These are phyloP conservation scores for Fusarium pseudonygamai DNA, from an alignment of 2,329 filamentous ascomycete genomes.

Conservation along the genomic window DNA sequence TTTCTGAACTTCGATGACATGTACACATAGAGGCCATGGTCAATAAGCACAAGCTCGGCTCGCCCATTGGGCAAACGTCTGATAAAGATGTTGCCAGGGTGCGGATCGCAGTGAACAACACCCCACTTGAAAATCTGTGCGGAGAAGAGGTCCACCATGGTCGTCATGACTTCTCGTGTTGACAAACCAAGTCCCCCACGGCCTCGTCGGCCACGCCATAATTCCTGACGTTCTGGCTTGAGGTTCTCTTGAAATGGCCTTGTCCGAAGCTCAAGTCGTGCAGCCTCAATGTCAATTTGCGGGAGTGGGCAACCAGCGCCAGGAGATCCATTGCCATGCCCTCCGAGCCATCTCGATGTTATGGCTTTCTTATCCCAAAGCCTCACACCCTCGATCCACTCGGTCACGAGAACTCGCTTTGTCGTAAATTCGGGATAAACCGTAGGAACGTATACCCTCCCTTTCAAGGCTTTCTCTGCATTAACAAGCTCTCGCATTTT, in stretches of 20 bases:
- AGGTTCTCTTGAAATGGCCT: conserved; percentile 67
- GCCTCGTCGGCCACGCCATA: conserved; percentile 76
- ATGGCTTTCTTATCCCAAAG: conserved; percentile 92
- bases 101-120: conserved; percentile 93
- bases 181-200: conserved; percentile 86
- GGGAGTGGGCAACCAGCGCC: conserved; percentile 75
- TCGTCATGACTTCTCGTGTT: conserved; percentile 90
- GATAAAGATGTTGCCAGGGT: conserved; percentile 97
- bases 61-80: conserved; percentile 83
- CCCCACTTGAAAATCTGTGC: conserved; percentile 99
- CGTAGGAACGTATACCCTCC: conserved; percentile 86
- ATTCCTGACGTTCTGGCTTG: conserved; percentile 79
- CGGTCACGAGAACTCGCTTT: conserved; percentile 87
- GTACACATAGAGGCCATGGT: conserved; percentile 95
- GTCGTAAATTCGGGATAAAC: conserved; percentile 86
- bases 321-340: conserved; percentile 78
- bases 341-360: conserved; percentile 80
- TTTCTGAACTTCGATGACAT: conserved; percentile 85
- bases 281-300: conserved; percentile 57
- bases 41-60: conserved; percentile 92
- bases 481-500: conserved; percentile 82
- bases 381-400: conserved; percentile 96
- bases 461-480: conserved; percentile 77
- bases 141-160: conserved; percentile 96
- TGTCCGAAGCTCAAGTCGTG: conserved; percentile 58